Evolutionary conservation across 768 basidiomycete species (phyloP).

Genomic region (Scleroderma bovista): DNA sequence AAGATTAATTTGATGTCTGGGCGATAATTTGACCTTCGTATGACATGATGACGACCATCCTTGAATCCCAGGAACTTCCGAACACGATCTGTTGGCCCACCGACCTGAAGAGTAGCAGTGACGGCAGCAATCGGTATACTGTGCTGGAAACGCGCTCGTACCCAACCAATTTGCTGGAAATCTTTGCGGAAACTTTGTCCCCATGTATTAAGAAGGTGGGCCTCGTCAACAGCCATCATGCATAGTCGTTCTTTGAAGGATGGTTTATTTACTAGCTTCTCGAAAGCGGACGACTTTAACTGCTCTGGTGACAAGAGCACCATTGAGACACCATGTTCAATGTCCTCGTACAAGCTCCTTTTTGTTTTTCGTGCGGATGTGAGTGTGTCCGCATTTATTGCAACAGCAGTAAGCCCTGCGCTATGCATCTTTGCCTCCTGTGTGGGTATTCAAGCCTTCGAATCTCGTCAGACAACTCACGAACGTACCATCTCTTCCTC

Average conservation of each 20-base stretch:
- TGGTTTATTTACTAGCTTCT: neutral
- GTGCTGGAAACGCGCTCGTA: slow-evolving; percentile 1
- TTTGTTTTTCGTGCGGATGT: no score
- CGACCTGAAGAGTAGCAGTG: slow-evolving; percentile 4
- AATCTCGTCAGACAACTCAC: neutral
- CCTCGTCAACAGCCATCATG: slow-evolving; percentile 9
- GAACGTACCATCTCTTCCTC: slow-evolving; percentile 21
- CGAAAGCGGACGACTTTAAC: slow-evolving; percentile 5
- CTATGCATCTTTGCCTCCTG: no score
- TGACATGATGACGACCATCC: slow-evolving; percentile 1
- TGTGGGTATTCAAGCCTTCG: no score
- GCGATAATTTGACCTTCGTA: slow-evolving; percentile 6
- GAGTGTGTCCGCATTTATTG: no score
- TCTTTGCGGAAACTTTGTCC: slow-evolving; percentile 6
- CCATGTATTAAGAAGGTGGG: slow-evolving; percentile 9
- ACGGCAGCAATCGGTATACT: neutral
- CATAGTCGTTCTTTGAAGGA: no score
- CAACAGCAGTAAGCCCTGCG: no score
- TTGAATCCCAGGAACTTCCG: slow-evolving; percentile 6
- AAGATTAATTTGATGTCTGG: slow-evolving; percentile 4
- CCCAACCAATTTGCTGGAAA: slow-evolving; percentile 9
- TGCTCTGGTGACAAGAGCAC: slow-evolving; percentile 8
- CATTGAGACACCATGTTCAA: neutral
- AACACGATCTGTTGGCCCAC: slow-evolving; percentile 2
- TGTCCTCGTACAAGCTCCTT: neutral